phyloP scores from a whole-genome alignment of 805 yeast species.

The Blastobotrys chiropterorum region DNA sequence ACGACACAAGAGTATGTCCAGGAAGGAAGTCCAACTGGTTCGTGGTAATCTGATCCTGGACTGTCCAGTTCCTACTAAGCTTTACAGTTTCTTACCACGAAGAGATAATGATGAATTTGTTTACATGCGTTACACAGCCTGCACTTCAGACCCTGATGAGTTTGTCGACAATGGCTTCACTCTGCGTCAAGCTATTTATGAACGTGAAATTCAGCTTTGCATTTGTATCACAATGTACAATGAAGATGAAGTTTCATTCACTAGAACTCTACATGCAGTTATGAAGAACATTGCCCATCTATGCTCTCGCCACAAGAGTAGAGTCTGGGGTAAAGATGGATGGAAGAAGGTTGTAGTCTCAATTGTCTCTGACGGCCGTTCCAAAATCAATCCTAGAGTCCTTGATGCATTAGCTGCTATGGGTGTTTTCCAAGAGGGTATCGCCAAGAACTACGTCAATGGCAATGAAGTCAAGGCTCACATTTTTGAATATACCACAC shows the following conservation, averaged over 20 bases:
- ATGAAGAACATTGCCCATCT: conserved; percentile 88
- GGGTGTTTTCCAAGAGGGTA: conserved; percentile 96
- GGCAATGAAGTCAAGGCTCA: conserved; percentile 90
- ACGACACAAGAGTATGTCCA: conserved; percentile 60
- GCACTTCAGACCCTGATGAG: conserved; percentile 88
- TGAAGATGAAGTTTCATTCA: conserved; percentile 83
- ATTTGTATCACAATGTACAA: conserved; percentile 96
- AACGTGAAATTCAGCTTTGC: conserved; percentile 86
- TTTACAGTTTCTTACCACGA: conserved; percentile 76
- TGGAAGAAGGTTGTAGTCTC: conserved; percentile 96
- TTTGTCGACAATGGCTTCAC: conserved; percentile 77
- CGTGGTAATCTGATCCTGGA: conserved; percentile 83
- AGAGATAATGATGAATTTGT: conserved; percentile 90
- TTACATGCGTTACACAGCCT: conserved; percentile 95
- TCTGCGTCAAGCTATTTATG: conserved; percentile 75
- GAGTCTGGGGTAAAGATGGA: conserved; percentile 92
- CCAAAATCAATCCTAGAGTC: conserved; percentile 77
- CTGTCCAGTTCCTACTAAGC: conserved; percentile 88
- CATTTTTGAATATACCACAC: conserved; percentile 92
- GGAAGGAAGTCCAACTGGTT: conserved; percentile 69
- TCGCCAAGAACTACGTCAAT: conserved; percentile 91
- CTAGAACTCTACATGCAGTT: conserved; percentile 91
- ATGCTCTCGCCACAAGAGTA: conserved; percentile 70
- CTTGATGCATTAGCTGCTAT: conserved; percentile 85
- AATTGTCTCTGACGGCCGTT: conserved; percentile 91